Evolutionary conservation across 495 filamentous ascomycete species (phyloP), one percentile per base, ranked within the genome.

Genomic region (Saxophila tyrrhenica): DNA sequence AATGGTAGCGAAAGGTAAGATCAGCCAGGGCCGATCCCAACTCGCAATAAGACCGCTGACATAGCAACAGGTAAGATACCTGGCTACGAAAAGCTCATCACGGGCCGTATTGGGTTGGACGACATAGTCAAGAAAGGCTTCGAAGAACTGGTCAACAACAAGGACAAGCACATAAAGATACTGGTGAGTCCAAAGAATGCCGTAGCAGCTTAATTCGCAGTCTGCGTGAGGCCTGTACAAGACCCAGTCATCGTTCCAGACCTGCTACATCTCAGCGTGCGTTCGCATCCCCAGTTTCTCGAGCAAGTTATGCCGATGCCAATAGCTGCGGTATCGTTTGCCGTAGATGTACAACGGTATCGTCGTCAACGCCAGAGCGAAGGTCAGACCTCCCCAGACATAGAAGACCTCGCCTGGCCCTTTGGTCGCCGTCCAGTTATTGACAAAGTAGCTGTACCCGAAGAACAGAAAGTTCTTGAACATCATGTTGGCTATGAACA

Each of bases 101-200:
- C 64, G 13, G 59, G 59, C 32, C 54, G 62, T 11, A 66, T 66
- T 19, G 48, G 54, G 19, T 43, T 66, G 19, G 64, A 66, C 20
- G 64, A 66, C 38, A 56, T 64, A 39, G 23, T 32, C 1, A 48
- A 50, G 23, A 64, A 66, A 25, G 64, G 64, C 0, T 66, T 64
- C 39, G 57, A 62, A 13, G 53, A 60, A 23, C 55, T 66, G 1
- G 46, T 66, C 1, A 57, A 48, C 13, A 62, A 66, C 39, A 66
- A 66, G 48, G 64, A 66, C 48, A 22, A 58, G 41, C 64, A 66
- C 39, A 56, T 64, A 42, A 66, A 64, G 59, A 62, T 66, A 42
- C 43, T 66, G 19, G 64, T 61, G 5, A 66, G 58, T 21, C 55
- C 58, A 32, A 57, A 58, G 42, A 44, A 44, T n/a, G n/a, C 41